phyloP scores from a whole-genome alignment of 345 rosid genomes.

The Firmiana major region DNA sequence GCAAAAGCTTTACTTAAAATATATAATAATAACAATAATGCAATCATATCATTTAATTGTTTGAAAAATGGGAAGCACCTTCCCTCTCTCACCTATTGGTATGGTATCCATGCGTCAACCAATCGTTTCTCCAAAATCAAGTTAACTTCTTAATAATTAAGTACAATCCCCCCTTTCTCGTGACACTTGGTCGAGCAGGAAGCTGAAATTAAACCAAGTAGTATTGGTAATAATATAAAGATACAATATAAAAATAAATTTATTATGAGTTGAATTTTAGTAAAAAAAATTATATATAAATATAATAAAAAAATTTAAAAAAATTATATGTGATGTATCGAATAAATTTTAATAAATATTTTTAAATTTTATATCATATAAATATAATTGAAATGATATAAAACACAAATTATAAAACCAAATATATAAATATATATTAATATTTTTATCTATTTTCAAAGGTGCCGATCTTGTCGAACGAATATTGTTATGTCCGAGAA shows the following conservation, averaged over 20 bases:
- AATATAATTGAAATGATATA: too few relatives aligned
- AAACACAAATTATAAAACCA: too few relatives aligned
- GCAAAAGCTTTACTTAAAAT: background rate
- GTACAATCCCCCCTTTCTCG: constrained; percentile 1
- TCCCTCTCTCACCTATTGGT: constrained; percentile 27
- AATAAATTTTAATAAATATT: too few relatives aligned
- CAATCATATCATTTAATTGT: constrained; percentile 15
- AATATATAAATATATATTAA: too few relatives aligned
- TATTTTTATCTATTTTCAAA: background rate
- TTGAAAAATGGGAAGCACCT: background rate
- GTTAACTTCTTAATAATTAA: constrained; percentile 18
- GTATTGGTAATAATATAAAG: too few relatives aligned
- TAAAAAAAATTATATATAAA: too few relatives aligned
- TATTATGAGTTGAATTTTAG: too few relatives aligned
- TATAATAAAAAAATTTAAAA: too few relatives aligned
- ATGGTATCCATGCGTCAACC: too few relatives aligned
- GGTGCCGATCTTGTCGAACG: constrained; percentile 12
- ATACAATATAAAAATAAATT: too few relatives aligned
- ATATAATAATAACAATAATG: background rate
- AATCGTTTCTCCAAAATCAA: constrained; percentile 2
- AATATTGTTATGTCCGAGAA: background rate
- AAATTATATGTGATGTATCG: too few relatives aligned
- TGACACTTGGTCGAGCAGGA: constrained; percentile 20
- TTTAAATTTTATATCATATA: too few relatives aligned
- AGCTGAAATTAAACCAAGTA: constrained; percentile 15